These are phyloP conservation scores for Lavandula angustifolia DNA, from an alignment of 257 asterid species.

Conservation along the genomic window DNA sequence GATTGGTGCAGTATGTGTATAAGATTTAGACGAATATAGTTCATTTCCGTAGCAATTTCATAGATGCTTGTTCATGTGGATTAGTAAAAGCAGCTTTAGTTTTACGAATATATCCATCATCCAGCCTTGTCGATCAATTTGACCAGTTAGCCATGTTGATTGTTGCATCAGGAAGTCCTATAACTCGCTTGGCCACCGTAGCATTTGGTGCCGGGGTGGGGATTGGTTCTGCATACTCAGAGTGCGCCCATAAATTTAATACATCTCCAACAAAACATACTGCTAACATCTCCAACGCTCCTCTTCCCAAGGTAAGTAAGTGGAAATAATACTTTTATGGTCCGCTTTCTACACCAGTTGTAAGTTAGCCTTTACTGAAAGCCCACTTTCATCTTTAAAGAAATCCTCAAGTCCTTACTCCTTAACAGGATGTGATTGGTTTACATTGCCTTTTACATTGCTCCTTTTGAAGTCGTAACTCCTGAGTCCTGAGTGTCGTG, in stretches of 20 bases:
- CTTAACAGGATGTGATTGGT: background rate
- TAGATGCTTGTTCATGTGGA: background rate
- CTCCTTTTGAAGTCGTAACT: background rate
- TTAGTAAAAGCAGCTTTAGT: slow-evolving; percentile 1
- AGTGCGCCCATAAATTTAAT: slow-evolving; percentile 66
- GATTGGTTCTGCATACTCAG: slow-evolving; percentile 83
- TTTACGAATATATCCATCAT: background rate
- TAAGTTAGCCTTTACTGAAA: background rate
- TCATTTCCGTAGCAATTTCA: background rate
- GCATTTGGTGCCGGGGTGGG: slow-evolving; percentile 89
- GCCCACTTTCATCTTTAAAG: background rate
- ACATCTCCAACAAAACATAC: slow-evolving; percentile 48
- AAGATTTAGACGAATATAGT: background rate
- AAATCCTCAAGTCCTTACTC: background rate
- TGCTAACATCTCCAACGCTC: slow-evolving; percentile 38
- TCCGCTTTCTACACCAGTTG: background rate
- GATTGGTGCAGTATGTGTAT: background rate
- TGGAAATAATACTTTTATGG: background rate
- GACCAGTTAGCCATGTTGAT: slow-evolving; percentile 22
- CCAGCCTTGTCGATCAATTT: background rate
- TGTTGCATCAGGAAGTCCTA: slow-evolving; percentile 75
- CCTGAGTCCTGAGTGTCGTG: background rate
- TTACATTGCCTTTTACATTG: slow-evolving; percentile 5
- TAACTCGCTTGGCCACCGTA: slow-evolving; percentile 86
- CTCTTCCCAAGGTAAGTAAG: slow-evolving; percentile 51